phyloP scores from a whole-genome alignment of 192 early-diverging fungal genomes.

The Coemansia sp. region DNA sequence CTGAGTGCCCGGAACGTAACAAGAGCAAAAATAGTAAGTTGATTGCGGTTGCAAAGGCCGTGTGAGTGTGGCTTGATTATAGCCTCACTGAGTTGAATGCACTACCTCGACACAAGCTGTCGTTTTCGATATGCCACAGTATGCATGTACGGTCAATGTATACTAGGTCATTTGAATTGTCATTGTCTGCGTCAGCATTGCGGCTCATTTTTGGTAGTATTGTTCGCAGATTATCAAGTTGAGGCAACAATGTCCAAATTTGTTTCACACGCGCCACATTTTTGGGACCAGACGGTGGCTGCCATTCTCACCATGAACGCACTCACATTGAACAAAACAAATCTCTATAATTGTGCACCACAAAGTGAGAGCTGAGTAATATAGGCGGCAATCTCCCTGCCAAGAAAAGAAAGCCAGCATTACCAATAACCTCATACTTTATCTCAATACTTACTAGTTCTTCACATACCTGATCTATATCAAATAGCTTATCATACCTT shows the following conservation, averaged over 20 bases:
- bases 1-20: too few species aligned
- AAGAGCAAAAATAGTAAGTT: too few species aligned
- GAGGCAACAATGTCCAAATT: background rate
- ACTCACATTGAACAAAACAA: background rate
- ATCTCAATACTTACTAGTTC: background rate
- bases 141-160: background rate
- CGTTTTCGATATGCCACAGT: background rate
- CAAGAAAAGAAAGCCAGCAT: background rate
- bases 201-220: background rate
- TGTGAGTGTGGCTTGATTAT: background rate
- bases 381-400: background rate
- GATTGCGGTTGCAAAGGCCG: background rate
- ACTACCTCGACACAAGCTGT: background rate
- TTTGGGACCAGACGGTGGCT: background rate
- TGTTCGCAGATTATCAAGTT: background rate
- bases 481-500: background rate
- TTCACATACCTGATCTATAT: background rate
- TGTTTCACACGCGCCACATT: background rate
- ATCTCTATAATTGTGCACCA: background rate
- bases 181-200: background rate
- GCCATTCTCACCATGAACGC: background rate
- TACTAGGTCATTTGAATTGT: background rate
- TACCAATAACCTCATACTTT: background rate
- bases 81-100: background rate
- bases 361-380: background rate